Percentiles rank a stretch among this genome's conserved stretches.
Conservation (phyloP, 768 basidiomycete genomes). For the Tremella yokohamensis region DNA sequence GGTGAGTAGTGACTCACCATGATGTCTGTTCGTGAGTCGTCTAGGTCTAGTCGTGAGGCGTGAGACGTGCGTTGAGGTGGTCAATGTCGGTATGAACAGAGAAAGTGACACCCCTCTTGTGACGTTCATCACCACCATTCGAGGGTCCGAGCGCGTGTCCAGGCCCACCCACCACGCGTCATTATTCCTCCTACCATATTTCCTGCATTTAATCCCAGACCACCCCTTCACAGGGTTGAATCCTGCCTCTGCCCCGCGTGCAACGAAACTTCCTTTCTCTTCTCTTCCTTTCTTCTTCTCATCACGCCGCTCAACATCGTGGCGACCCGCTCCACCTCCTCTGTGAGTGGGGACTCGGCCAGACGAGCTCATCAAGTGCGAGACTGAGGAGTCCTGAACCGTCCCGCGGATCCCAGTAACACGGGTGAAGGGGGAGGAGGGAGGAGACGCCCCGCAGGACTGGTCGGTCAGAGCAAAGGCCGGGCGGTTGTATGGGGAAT, state of each 20-base stretch:
- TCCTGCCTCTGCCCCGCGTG: neutral
- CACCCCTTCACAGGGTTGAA: too few relatives aligned
- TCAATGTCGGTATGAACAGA: neutral
- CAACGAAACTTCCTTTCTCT: neutral
- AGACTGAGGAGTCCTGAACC: neutral
- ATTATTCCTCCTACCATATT: too few relatives aligned
- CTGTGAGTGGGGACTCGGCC: neutral
- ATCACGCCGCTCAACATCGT: constrained; percentile 3
- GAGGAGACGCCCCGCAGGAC: constrained; percentile 31
- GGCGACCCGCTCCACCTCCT: neutral
- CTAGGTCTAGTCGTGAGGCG: constrained; percentile 1
- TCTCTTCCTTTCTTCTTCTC: constrained; percentile 1
- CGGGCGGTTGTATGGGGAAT: constrained; percentile 34
- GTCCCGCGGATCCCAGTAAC: neutral
- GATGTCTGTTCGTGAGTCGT: neutral
- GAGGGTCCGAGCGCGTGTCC: too few relatives aligned
- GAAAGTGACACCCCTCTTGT: constrained; percentile 3
- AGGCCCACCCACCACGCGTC: too few relatives aligned
- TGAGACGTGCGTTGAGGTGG: neutral
- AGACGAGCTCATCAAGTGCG: neutral
- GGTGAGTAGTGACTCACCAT: constrained; percentile 4
- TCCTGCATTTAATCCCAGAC: too few relatives aligned
- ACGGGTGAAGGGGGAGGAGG: constrained; percentile 1
- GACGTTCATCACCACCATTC: too few relatives aligned
- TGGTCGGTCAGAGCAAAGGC: constrained; percentile 9